Base-by-base conservation (phyloP, 176 grass and related monocot genomes). In the Secale cereale region DNA sequence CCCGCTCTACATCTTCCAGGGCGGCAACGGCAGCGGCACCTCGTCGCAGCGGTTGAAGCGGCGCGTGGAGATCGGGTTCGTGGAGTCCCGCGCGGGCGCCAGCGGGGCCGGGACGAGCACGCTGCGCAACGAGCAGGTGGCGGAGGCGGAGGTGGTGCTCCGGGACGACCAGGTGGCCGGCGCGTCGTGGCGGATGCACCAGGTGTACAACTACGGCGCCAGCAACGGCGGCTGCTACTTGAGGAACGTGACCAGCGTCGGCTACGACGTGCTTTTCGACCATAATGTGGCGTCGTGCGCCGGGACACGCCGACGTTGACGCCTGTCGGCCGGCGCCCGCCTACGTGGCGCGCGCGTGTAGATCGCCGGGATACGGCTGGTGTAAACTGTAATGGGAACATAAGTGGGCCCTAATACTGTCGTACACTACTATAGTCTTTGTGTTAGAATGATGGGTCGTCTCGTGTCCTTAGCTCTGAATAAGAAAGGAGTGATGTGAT, bases 181-280 rank as follows among this genome's bases (percentile, higher is more conserved):
- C 23, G 93, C 89, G 48, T 43, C 94, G 41, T 92, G 89, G 74
- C 76, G 74, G 84, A 95, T 91, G 74, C 91, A 94, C 74, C 86
- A 95, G 76, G 85, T 87, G 78, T 98, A 94, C 85, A 91, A 39
- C 71, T 98, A 95, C 71, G 91, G 92, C 90, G 87, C 91, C 78
- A 92, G 67, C 82, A 88, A 90, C 60, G 90, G 88, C 41, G 90
- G 76, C 10, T 94, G 93, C 88, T 94, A 94, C 87, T 56, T 70
- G 20, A 90, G 93, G 82, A 92, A 92, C 84, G 93, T 94, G 2
- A 94, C 79, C 82, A 90, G 87, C 76, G 86, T 89, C 71, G 89
- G 89, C 45, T 94, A 94, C 70, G 89, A 90, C 65, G 85, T 94
- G 81, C 89, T 94, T 41, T 81, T 89, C 85, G 92, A 94, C 83